Conservation (phyloP, 2,329 filamentous ascomycete genomes). For the Colletotrichum caudatum region DNA sequence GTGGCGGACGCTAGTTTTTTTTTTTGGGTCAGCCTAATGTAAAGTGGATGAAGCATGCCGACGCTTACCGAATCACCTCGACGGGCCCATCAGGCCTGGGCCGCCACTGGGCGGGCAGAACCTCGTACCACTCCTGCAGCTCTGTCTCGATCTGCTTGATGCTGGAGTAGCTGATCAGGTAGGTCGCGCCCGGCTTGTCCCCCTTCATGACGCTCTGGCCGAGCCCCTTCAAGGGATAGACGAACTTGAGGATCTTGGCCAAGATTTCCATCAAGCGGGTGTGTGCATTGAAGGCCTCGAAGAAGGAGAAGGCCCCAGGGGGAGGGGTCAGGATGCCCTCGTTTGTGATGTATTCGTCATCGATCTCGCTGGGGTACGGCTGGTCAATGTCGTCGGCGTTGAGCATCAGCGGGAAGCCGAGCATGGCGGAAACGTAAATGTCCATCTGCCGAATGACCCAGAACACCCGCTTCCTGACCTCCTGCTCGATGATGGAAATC, state of each 20-base stretch:
- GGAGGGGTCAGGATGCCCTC: slow-evolving; percentile 68
- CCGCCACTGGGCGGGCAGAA: slow-evolving; percentile 79
- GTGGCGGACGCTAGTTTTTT: slow-evolving; percentile 70
- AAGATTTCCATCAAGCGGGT: slow-evolving; percentile 73
- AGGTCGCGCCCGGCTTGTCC: slow-evolving; percentile 61
- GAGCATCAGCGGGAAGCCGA: slow-evolving; percentile 74
- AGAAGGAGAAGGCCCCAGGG: slow-evolving; percentile 67
- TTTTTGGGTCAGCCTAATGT: background rate
- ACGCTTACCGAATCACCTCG: slow-evolving; percentile 78
- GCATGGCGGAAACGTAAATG: slow-evolving; percentile 75
- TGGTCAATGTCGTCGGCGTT: slow-evolving; percentile 76
- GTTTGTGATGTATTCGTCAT: slow-evolving; percentile 75
- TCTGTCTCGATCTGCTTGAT: slow-evolving; percentile 75
- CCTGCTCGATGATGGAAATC: slow-evolving; percentile 72
- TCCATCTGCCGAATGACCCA: slow-evolving; percentile 78
- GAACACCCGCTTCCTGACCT: slow-evolving; percentile 73
- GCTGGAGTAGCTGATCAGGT: slow-evolving; percentile 71
- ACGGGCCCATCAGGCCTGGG: slow-evolving; percentile 82
- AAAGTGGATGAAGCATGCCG: no score
- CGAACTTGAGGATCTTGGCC: slow-evolving; percentile 71
- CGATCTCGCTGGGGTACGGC: slow-evolving; percentile 71
- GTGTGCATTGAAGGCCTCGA: slow-evolving; percentile 75
- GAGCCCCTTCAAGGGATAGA: slow-evolving; percentile 73
- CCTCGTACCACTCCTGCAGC: slow-evolving; percentile 72
- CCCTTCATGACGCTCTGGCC: slow-evolving; percentile 60